Evolutionary conservation across 2,329 filamentous ascomycete genomes (phyloP), one percentile per base, ranked within the genome.

Genomic region (Phialophora chinensis): DNA sequence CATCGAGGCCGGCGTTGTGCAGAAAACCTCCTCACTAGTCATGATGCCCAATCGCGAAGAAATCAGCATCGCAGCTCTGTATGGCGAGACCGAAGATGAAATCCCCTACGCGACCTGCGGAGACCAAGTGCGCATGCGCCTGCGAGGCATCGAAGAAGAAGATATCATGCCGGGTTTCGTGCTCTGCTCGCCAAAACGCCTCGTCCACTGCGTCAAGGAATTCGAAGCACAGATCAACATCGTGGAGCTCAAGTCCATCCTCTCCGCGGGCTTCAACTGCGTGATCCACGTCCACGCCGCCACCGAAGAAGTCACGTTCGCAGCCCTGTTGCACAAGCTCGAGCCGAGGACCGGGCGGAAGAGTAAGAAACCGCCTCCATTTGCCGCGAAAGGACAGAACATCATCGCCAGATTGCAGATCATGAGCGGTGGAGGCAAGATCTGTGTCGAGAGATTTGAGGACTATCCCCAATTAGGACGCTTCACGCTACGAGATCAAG

Each of bases 191-290:
- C 91, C 92, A 20, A 96, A 96, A 84, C 90, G 95, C 72, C 87
- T 95, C 35, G 95, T 98, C 25, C 92, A 99, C 83, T 94, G 89
- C 75, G 96, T 99, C 44, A 82, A 85, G 60, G 84, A 89, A 58
- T 99, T 99, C 73, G 96, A 99, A 81, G 96, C 95, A 2, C 96
- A 99, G 82, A 97, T 99, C 76, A 90, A 92, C 66, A 93, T 99
- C 71, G 84, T 99, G 60, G 95, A 99, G 72, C 84, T 99, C 71
- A 97, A 96, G 87, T 93, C 84, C 74, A 99, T 99, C 76, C 85
- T 99, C 47, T 91, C 91, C 8, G 92, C 94, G 23, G 95, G 95
- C 60, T 99, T 97, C 84, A 97, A 97, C 83, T 99, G 95, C 76
- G 96, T 99, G 49, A 84, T 99, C 72, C 95, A 99, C 82, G 92